Evolutionary conservation across 441 rosid species (phyloP), one percentile per base, ranked within the genome.

Genomic region (Francoa sonchifolia): DNA sequence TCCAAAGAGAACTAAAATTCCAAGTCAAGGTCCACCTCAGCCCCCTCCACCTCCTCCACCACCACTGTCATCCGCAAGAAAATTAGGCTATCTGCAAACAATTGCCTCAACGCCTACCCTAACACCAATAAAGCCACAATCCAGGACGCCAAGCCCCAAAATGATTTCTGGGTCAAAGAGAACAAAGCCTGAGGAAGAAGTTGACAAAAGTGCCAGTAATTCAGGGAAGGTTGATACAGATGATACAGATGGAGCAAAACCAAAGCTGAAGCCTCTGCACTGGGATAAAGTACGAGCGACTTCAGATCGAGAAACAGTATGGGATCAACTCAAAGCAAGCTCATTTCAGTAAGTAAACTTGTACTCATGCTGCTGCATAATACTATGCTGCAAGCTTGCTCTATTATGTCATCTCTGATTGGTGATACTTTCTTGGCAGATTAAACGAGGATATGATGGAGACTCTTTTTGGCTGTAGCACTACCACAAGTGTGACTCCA

Each of bases 261-360:
- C 86, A 8, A 92, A 83, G 72, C 48, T 92, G 37, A 87, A 92
- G 69, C 90, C 96, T 1, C 63, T 92, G 51, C 99, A 87, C 22
- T 92, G 99, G 99, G 99, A 92, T 57, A 92, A 92, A 81, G 96
- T 92, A 33, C 72, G 96, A 71, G 96, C 99, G 12, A 86, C 94
- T 74, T 92, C 99, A 5, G 99, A 81, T 66, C 83, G 95, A 4
- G 99, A 83, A 59, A 92, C 81, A 95, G 99, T 81, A 13, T 92
- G 99, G 96, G 99, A 92, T 79, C 99, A 86, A 19, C 79, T 92
- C 43, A 64, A 86, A 52, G 74, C 96, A 37, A 86, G 86, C 70
- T 86, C 96, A 6, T 92, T 87, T 39, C 72, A 72, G 99, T 92
- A 71, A 68, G 18, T 11, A 26, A 50, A 17, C 29, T 19, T 32